These are phyloP conservation scores for Fusarium agapanthi DNA, from an alignment of 2,329 filamentous ascomycete genomes.

Conservation along the genomic window DNA sequence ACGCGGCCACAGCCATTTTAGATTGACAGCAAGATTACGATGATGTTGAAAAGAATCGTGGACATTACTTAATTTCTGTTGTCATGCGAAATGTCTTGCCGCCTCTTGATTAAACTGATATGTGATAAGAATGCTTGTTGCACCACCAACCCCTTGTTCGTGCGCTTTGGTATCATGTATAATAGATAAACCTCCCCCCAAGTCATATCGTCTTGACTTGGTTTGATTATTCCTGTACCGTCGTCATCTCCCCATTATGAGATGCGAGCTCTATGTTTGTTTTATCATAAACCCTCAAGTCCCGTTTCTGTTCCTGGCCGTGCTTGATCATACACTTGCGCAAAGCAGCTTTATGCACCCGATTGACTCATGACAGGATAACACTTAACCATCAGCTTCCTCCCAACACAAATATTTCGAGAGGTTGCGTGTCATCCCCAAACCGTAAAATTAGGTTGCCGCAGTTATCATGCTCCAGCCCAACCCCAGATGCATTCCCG, in stretches of 20 bases:
- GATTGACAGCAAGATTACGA: neutral
- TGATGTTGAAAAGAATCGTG: neutral
- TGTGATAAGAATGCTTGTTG: neutral
- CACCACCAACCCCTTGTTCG: neutral
- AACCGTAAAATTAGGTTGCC: constrained; percentile 5
- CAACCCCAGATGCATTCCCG: neutral
- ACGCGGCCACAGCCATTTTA: neutral
- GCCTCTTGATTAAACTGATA: neutral
- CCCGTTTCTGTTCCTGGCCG: neutral
- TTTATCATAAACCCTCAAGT: constrained; percentile 25
- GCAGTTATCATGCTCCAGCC: constrained; percentile 9
- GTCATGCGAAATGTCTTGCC: neutral
- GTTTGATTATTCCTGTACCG: constrained; percentile 3
- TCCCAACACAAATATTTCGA: neutral
- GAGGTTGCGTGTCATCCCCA: neutral
- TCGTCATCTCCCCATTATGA: constrained; percentile 20
- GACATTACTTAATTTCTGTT: neutral
- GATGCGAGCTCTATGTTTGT: constrained; percentile 35
- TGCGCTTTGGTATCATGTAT: constrained; percentile 5
- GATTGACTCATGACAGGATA: constrained; percentile 4
- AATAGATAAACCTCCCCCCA: constrained; percentile 7
- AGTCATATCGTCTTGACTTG: constrained; percentile 11
- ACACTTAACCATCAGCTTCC: constrained; percentile 1
- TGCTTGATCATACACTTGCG: constrained; percentile 22
- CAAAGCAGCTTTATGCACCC: constrained; percentile 12